phyloP scores from a whole-genome alignment of 306 rosid genomes.

The Trifolium pratense region DNA sequence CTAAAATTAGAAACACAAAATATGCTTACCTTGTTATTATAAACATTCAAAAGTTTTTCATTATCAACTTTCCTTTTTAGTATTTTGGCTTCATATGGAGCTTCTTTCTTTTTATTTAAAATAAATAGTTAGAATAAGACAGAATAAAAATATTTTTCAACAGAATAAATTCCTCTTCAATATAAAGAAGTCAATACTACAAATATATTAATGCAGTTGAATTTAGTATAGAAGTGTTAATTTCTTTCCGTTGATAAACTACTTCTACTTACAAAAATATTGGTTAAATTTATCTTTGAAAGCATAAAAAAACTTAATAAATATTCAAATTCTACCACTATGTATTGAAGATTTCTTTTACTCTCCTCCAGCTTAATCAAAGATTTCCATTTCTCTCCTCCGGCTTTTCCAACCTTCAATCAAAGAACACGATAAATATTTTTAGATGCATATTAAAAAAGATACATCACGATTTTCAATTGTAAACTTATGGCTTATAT shows the following conservation, averaged over 20 bases:
- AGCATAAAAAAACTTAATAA: background rate
- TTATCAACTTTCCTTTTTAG: too few relatives aligned
- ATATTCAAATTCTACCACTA: slow-evolving; percentile 3
- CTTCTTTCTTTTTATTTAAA: too few relatives aligned
- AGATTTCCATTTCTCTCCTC: slow-evolving; percentile 91
- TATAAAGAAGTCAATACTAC: background rate
- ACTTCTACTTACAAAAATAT: background rate
- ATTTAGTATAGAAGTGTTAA: background rate
- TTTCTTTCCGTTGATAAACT: background rate
- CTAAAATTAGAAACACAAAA: too few relatives aligned
- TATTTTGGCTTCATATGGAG: too few relatives aligned
- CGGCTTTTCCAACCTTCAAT: slow-evolving; percentile 94
- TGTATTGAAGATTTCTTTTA: slow-evolving; percentile 10
- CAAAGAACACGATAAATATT: background rate
- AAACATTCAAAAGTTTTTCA: too few relatives aligned
- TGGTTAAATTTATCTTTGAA: slow-evolving; percentile 10
- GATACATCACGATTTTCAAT: background rate
- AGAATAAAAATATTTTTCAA: too few relatives aligned
- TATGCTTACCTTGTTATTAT: too few relatives aligned
- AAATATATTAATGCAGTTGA: too few relatives aligned
- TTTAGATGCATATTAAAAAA: slow-evolving; percentile 8
- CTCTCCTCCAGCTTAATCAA: too few relatives aligned
- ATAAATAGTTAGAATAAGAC: slow-evolving; percentile 14
- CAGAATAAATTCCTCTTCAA: slow-evolving; percentile 32
- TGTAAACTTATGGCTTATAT: slow-evolving; percentile 71